Conservation (phyloP, 2,329 filamentous ascomycete genomes). For the Trichoderma arundinaceum region DNA sequence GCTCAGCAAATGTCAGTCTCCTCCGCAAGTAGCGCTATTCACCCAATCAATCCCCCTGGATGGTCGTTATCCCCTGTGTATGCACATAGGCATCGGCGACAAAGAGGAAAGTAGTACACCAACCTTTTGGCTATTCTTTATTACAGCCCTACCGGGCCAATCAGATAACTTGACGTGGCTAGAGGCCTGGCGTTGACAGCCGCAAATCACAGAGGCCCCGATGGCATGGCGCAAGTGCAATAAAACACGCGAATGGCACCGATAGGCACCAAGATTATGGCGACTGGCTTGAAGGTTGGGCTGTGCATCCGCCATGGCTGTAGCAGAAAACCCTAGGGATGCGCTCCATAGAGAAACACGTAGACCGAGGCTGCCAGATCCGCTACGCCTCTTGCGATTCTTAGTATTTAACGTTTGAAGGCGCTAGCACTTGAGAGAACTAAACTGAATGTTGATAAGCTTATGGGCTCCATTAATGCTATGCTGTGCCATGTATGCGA, state of each 20-base stretch:
- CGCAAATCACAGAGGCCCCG: background rate
- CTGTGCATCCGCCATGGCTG: background rate
- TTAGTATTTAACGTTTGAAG: background rate
- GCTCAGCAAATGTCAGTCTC: conserved; percentile 4
- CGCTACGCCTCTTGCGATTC: too few species aligned
- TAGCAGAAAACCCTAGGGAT: background rate
- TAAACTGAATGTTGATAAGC: background rate
- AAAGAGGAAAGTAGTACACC: conserved; percentile 11
- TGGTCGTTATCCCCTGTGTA: background rate
- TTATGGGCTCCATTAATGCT: background rate
- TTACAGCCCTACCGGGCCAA: conserved; percentile 4
- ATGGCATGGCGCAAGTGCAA: background rate
- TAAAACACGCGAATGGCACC: background rate
- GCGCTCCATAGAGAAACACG: background rate
- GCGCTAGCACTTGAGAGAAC: background rate
- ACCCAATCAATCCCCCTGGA: conserved; percentile 23
- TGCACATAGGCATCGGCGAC: background rate
- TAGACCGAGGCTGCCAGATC: background rate
- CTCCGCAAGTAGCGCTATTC: background rate
- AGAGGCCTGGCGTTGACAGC: conserved; percentile 1
- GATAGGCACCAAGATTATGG: conserved; percentile 12
- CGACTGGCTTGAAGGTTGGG: conserved; percentile 3
- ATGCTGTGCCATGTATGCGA: background rate
- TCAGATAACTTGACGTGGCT: conserved; percentile 22
- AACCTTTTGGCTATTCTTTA: conserved; percentile 1